A percentile compares a stretch with the other conserved stretches of the same genome.
Conservation (phyloP, 768 basidiomycete species). For the Trametes coccinea region DNA sequence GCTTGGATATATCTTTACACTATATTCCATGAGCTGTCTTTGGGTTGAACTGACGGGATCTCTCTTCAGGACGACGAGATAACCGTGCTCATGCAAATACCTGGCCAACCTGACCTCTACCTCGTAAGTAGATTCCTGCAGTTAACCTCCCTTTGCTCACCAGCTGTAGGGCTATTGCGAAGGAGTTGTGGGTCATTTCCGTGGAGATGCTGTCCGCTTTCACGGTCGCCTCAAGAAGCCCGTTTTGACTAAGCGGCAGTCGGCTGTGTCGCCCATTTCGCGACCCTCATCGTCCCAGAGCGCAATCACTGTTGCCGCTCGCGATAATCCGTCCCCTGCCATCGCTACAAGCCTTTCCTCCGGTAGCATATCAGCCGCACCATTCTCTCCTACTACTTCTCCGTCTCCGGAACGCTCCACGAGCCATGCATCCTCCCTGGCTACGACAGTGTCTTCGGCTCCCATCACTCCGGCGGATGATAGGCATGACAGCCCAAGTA, state of each 20-base stretch:
- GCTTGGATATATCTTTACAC: too few relatives aligned
- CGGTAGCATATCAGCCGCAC: conserved; percentile 2
- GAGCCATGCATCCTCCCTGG: conserved; percentile 18
- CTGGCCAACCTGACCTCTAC: conserved; percentile 52
- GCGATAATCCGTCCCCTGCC: conserved; percentile 18
- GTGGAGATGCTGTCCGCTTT: conserved; percentile 62
- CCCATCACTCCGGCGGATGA: conserved; percentile 18
- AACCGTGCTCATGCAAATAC: conserved; percentile 70
- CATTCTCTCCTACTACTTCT: conserved; percentile 4
- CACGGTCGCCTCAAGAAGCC: conserved; percentile 77
- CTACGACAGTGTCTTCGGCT: conserved; percentile 9
- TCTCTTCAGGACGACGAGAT: conserved; percentile 71
- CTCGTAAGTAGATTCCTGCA: conserved; percentile 49
- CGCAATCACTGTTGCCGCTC: conserved; percentile 21
- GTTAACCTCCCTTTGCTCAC: not conserved
- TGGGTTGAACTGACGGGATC: too few relatives aligned
- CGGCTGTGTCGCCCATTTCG: conserved; percentile 29
- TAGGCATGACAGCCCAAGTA: not conserved
- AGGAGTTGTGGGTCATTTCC: conserved; percentile 80
- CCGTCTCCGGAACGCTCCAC: conserved; percentile 13
- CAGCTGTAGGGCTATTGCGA: conserved; percentile 75
- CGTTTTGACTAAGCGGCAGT: conserved; percentile 67
- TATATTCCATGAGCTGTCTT: too few relatives aligned
- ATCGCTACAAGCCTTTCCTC: not conserved
- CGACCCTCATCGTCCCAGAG: conserved; percentile 32